Base-by-base conservation (phyloP, 1,284 basidiomycete species). In the Bondarzewia mesenterica region DNA sequence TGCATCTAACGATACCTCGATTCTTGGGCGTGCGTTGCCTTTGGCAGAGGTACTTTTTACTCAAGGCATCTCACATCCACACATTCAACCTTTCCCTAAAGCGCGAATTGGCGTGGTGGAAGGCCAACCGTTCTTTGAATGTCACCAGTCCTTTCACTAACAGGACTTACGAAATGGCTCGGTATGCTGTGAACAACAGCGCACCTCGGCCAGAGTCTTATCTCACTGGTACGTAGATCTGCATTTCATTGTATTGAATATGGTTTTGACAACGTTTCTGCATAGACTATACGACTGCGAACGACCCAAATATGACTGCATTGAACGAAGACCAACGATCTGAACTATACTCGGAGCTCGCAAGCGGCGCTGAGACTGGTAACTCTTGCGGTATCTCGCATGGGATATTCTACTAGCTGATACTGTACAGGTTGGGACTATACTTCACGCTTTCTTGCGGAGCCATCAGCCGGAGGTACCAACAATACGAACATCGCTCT, bases 181-280 rank as follows among this genome's bases (percentile, higher is more conserved):
- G 71, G 50, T 95, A 90, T 58, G 68, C 75, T 1, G 91, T 91
- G 0, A 80, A 72, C 52, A 96, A 94, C 63, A 84, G 71, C 22
- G 93, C 89, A 1, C 93, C 93, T 21, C 75, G 92, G n/a, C 93
- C 93, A 0, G 93, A 96, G 66, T 89, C 85, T 1, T 87, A 84
- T 57, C 60, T 79, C 5, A 68, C 69, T 20, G 78, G 79, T 77
- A 50, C 21, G 65, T 59, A 2, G 12, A 32, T 2, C 29, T 32
- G 7, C 14, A 21, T 21, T 21, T 2, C 23, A 20, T 16, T 14
- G 14, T 18, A 21, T 20, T 21, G 16, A 26, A 43, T 27, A 43
- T n/a, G 1, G n/a, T 25, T 3, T 3, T 15, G 7, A n/a, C 12
- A 16, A 25, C 42, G 16, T 14, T 12, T 26, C 8, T 53, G 65